Evolutionary conservation across 805 yeast genomes (phyloP).

Genomic region (Candida maris): DNA sequence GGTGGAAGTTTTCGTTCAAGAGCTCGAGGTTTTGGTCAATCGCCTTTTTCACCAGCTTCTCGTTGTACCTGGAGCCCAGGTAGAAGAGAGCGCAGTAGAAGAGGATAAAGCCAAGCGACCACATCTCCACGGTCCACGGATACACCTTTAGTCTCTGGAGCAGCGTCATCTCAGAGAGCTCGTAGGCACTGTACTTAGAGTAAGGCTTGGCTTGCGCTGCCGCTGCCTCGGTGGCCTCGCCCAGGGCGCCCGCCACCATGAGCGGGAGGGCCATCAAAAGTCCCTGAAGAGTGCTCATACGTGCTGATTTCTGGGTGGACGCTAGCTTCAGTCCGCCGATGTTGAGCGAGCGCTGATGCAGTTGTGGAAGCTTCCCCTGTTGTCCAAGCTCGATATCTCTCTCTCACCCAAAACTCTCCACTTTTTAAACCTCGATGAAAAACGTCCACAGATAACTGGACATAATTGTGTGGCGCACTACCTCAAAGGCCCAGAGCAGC

Average conservation of each 20-base stretch:
- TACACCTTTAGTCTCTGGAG: constrained; percentile 53
- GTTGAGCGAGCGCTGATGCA: no score
- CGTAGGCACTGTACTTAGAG: constrained; percentile 40
- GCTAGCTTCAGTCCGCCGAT: no score
- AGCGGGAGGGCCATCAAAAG: background rate
- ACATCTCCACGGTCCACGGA: constrained; percentile 75
- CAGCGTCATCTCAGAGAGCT: constrained; percentile 56
- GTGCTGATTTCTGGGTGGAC: no score
- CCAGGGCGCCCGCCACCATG: constrained; percentile 2
- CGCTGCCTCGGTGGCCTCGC: constrained; percentile 9
- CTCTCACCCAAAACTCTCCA: no score
- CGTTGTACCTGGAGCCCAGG: constrained; percentile 60
- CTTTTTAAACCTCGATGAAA: no score
- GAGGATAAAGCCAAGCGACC: constrained; percentile 49
- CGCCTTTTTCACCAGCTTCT: constrained; percentile 49
- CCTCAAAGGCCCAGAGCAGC: no score
- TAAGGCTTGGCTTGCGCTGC: constrained; percentile 8
- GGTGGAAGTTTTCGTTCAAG: constrained; percentile 67
- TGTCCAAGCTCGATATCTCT: no score
- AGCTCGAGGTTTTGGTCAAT: constrained; percentile 44
- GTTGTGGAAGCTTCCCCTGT: no score
- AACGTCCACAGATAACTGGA: no score
- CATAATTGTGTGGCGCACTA: no score
- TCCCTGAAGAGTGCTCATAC: no score
- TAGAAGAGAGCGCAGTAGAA: constrained; percentile 49